phyloP scores from a whole-genome alignment of 2,329 filamentous ascomycete genomes.

The Colletotrichum sp. region DNA sequence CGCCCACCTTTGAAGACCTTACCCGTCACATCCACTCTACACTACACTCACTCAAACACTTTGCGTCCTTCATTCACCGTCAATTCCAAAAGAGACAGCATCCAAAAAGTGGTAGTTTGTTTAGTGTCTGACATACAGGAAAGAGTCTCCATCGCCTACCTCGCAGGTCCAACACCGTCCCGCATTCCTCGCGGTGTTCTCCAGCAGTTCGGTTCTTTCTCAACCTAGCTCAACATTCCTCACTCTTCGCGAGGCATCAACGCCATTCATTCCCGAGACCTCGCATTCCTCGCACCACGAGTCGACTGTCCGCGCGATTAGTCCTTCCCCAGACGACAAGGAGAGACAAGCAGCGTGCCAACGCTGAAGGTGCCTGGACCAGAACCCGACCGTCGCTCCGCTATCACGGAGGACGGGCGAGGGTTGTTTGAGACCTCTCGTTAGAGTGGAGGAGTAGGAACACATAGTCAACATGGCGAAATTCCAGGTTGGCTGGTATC shows the following conservation, averaged over 20 bases:
- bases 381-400: conserved; percentile 24
- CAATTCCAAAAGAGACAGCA: conserved; percentile 2
- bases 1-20: conserved; percentile 3
- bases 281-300: background rate
- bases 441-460: conserved; percentile 9
- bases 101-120: conserved; percentile 2
- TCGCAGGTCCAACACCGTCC: conserved; percentile 17
- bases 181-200: conserved; percentile 23
- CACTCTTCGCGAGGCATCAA: background rate
- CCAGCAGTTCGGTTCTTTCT: background rate
- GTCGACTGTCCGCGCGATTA: background rate
- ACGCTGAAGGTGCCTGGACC: conserved; percentile 18
- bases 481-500: conserved; percentile 55
- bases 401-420: conserved; percentile 23
- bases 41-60: background rate
- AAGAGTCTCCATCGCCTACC: background rate
- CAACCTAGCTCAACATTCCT: background rate
- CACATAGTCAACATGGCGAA: conserved; percentile 31
- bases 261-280: background rate
- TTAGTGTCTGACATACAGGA: conserved; percentile 16
- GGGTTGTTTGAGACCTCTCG: conserved; percentile 11
- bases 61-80: background rate
- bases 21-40: background rate
- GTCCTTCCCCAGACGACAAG: background rate
- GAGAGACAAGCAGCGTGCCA: conserved; percentile 19